phyloP scores from a whole-genome alignment of 2,329 filamentous ascomycete genomes.

The Aureobasidium lini region DNA sequence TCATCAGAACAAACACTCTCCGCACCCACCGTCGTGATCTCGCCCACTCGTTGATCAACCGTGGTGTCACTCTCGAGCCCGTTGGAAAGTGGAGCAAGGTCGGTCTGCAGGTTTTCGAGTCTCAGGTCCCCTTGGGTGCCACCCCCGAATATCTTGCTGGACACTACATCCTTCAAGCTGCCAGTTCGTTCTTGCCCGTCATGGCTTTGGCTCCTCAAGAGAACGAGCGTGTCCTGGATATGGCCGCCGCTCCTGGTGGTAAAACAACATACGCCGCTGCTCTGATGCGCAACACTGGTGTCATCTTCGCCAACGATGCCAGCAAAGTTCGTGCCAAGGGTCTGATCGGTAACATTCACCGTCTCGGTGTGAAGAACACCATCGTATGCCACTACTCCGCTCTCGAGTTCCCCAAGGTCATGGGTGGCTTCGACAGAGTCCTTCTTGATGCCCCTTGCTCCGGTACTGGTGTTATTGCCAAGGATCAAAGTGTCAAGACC shows the following conservation, averaged over 20 bases:
- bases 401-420: conserved; percentile 84
- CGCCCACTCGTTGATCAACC: conserved; percentile 88
- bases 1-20: conserved; percentile 94
- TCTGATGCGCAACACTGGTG: conserved; percentile 94
- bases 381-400: conserved; percentile 95
- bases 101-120: conserved; percentile 92
- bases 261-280: conserved; percentile 97
- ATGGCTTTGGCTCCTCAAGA: conserved; percentile 96
- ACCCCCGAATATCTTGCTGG: conserved; percentile 96
- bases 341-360: conserved; percentile 96
- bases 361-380: conserved; percentile 85
- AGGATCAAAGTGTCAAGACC: conserved; percentile 94
- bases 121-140: conserved; percentile 76
- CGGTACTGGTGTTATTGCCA: conserved; percentile 93
- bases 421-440: conserved; percentile 93
- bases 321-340: conserved; percentile 91
- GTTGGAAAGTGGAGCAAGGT: conserved; percentile 99
- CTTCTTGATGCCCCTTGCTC: conserved; percentile 93
- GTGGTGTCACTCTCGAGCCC: conserved; percentile 90
- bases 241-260: conserved; percentile 92
- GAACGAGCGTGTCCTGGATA: conserved; percentile 82
- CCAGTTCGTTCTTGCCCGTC: conserved; percentile 91
- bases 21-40: conserved; percentile 70
- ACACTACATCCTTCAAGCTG: conserved; percentile 96
- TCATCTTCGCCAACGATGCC: conserved; percentile 92